Evolutionary conservation across 2,329 filamentous ascomycete species (phyloP).

Genomic region (Nectriaceae sp.): DNA sequence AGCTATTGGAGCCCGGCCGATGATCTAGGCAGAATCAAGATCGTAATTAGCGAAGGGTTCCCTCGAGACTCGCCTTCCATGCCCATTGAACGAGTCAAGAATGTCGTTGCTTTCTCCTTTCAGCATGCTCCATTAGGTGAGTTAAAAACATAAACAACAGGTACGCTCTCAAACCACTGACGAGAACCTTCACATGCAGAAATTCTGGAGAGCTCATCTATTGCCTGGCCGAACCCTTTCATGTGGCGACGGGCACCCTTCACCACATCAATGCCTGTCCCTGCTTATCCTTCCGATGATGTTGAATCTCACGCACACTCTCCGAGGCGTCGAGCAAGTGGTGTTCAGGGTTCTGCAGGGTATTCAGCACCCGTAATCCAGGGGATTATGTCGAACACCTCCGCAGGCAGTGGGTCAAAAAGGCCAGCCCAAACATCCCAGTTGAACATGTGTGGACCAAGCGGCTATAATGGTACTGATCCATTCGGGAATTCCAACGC

Average conservation of each 20-base stretch:
- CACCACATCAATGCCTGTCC: constrained; percentile 42
- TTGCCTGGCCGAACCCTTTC: constrained; percentile 76
- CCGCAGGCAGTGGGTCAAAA: background rate
- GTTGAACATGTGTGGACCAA: constrained; percentile 1
- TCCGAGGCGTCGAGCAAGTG: constrained; percentile 42
- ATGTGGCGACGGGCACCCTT: constrained; percentile 63
- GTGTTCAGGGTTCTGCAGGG: background rate
- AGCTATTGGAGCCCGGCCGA: constrained; percentile 73
- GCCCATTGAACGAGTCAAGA: constrained; percentile 68
- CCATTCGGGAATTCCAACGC: constrained; percentile 23
- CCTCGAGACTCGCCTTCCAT: constrained; percentile 51
- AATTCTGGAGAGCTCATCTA: constrained; percentile 69
- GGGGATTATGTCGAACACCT: background rate
- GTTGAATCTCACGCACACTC: constrained; percentile 65
- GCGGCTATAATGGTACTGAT: constrained; percentile 11
- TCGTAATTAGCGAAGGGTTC: constrained; percentile 75
- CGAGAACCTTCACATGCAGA: no score
- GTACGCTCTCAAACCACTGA: no score
- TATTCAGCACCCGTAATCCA: constrained; percentile 6
- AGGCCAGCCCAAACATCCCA: background rate
- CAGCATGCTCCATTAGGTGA: constrained; percentile 79
- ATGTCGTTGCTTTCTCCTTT: constrained; percentile 78
- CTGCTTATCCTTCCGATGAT: constrained; percentile 45
- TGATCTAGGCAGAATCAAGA: constrained; percentile 71
- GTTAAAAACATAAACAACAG: no score